phyloP scores from a whole-genome alignment of 352 stramenopile genomes.

The Pythium plurisporium region DNA sequence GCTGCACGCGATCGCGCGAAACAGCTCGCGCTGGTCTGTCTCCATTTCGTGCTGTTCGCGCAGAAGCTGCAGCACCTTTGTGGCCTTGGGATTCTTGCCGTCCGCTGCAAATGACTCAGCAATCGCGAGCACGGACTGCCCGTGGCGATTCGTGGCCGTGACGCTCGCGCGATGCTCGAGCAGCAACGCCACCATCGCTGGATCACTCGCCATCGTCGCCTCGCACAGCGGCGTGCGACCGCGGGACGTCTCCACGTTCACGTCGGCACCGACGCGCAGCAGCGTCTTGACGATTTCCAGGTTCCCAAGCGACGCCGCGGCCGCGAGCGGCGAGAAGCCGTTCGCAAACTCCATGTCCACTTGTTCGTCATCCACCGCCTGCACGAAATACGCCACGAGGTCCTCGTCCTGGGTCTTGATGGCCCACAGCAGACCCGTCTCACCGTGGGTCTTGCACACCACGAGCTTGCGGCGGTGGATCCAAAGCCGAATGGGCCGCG shows the following conservation, averaged over 20 bases:
- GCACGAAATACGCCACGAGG: conserved; percentile 55
- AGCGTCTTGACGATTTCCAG: conserved; percentile 50
- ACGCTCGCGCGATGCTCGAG: conserved; percentile 58
- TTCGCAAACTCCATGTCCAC: conserved; percentile 64
- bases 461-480: conserved; percentile 34
- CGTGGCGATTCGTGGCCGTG: conserved; percentile 56
- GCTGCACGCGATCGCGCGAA: conserved; percentile 63
- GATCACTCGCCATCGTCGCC: conserved; percentile 45
- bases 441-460: conserved; percentile 42
- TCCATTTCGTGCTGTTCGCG: conserved; percentile 43
- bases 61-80: conserved; percentile 36
- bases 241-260: conserved; percentile 65
- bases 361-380: conserved; percentile 33
- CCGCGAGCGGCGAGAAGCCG: conserved; percentile 55
- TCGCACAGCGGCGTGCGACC: conserved; percentile 62
- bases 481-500: conserved; percentile 60
- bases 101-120: conserved; percentile 27
- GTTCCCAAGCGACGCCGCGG: conserved; percentile 42
- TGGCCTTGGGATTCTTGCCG: not conserved
- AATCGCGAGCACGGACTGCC: conserved; percentile 40
- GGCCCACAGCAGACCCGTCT: conserved; percentile 55
- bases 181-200: conserved; percentile 47
- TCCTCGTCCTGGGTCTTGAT: conserved; percentile 62
- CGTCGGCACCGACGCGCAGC: conserved; percentile 58
- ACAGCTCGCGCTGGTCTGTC: conserved; percentile 47